Percentiles rank a stretch among this genome's conserved stretches.
These are phyloP conservation scores for Aspergillus aculeatus DNA, from an alignment of 2,329 filamentous ascomycete genomes.

Conservation along the genomic window DNA sequence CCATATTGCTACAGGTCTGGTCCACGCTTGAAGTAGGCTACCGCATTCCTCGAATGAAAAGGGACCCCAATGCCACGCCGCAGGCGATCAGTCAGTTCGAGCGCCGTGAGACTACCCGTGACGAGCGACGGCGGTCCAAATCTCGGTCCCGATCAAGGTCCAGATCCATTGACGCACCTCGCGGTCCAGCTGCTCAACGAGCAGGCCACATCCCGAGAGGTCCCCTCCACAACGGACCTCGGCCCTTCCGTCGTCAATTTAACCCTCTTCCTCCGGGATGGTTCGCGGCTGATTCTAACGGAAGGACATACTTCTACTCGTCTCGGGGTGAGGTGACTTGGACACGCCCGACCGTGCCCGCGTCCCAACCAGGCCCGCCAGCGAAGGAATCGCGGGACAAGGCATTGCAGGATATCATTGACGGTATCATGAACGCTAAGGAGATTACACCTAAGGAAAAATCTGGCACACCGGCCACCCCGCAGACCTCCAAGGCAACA, in stretches of 20 bases:
- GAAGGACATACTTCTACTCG: slow-evolving; percentile 83
- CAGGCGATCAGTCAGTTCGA: slow-evolving; percentile 65
- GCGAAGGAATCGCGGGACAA: slow-evolving; percentile 72
- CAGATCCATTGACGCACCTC: slow-evolving; percentile 45
- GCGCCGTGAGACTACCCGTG: slow-evolving; percentile 52
- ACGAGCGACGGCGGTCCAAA: slow-evolving; percentile 50
- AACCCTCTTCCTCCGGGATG: slow-evolving; percentile 75
- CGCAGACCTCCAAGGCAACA: slow-evolving; percentile 58
- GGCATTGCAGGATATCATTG: slow-evolving; percentile 78
- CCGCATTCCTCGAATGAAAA: slow-evolving; percentile 86
- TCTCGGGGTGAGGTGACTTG: slow-evolving; percentile 76
- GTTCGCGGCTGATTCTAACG: slow-evolving; percentile 74
- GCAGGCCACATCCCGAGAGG: slow-evolving; percentile 59
- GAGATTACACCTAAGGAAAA: slow-evolving; percentile 55
- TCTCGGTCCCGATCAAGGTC: slow-evolving; percentile 53
- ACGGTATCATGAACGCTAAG: slow-evolving; percentile 74
- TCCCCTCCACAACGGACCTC: slow-evolving; percentile 56
- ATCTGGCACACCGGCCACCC: slow-evolving; percentile 61
- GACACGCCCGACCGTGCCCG: slow-evolving; percentile 71
- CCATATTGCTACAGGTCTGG: slow-evolving; percentile 76
- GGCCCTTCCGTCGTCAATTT: slow-evolving; percentile 56
- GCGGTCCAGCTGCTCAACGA: slow-evolving; percentile 46
- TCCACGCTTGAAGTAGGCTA: slow-evolving; percentile 86
- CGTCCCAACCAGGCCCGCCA: slow-evolving; percentile 60
- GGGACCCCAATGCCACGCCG: slow-evolving; percentile 63